Evolutionary conservation across 2,329 filamentous ascomycete genomes (phyloP), one percentile per base, ranked within the genome.

Genomic region (Aspergillus sp.): DNA sequence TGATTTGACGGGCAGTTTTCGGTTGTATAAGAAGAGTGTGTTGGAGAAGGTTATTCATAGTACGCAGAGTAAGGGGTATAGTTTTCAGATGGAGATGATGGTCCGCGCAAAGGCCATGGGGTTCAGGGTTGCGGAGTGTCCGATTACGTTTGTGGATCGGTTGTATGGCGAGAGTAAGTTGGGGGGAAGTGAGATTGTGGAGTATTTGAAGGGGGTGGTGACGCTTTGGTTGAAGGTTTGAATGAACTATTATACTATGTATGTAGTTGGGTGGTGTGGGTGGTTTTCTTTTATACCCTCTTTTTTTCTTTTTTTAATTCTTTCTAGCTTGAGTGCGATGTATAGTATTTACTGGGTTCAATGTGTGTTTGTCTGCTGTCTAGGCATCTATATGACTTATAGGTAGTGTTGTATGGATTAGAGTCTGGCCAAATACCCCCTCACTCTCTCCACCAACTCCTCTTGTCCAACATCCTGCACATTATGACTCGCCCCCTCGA

Each of bases 21-120:
- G 95, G 64, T 78, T 99, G 76, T 99, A 99, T 79, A 98, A 96
- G 88, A 92, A 90, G 81, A 81, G 83, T 62, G 91, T 96, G 63
- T 79, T 99, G 72, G 86, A 96, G 77, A 93, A 91, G 83, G 92
- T 96, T 60, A 97, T 99, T 70, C 82, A 84, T 72, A 91, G 86
- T 78, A 97, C 92, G 8, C 90, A 97, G 83, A 95, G 91, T 75
- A 96, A 98, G 81, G 95, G 95, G 2, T 99, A 98, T 77, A 94
- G 90, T 42, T 99, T 99, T 84, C 95, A 99, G 86, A 99, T 99
- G 95, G 94, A 97, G 84, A 90, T 99, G 88, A 98, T 97, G 89
- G 94, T 98, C 8, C 85, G 93, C 63, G 95, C 95, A 36, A 97
- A 97, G 86, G 91, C 90, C 15, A 93, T 97, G 91, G 94, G 95